Base-by-base conservation (phyloP, 2,329 filamentous ascomycete species). In the Graphiopsis chlorocephala region DNA sequence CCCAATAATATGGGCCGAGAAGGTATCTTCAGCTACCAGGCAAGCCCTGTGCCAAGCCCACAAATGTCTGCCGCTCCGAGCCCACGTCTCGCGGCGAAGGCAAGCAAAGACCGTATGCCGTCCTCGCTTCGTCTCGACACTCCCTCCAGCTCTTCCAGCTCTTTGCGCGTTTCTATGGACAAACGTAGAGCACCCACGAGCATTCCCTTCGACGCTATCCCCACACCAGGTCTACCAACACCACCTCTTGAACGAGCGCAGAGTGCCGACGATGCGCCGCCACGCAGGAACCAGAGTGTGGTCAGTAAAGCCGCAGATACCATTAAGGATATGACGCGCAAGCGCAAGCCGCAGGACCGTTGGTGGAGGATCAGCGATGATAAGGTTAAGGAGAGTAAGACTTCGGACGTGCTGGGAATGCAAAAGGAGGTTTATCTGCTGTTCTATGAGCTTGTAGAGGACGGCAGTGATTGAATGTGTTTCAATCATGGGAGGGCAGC, bases 311-410 rank as follows among this genome's bases (percentile, higher is more conserved):
- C 55, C 15, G 47, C 55, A 20, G 61, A 53, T 17, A 62, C 48
- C 7, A 45, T 63, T n/a, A 53, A 53, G 12, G 50, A 53, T 10
- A 53, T 53, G 26, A 61, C 65, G n/a, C 67, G 68, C 25, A 67
- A 67, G 50, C 86, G 84, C 70, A 88, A 86, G 73, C 78, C 81
- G 14, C 85, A 84, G 52, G 90, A 96, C 73, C 88, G 90, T 47
- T 99, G 95, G 95, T 99, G 95, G 95, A 88, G 95, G 38, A 96
- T 99, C 69, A 97, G 93, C 69, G 95, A 99, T 76, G 95, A 99
- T 70, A 97, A 96, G 78, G 87, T 98, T 72, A 95, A 94, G 75
- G 94, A 98, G 78, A 90, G 92, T 70, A 97, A 93, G 81, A 98
- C 93, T 6, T 87, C 85, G 63, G 95, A 99, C 71, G 92, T 99